Evolutionary conservation across 2,329 filamentous ascomycete species (phyloP).

Genomic region (Coniochaeta sp.): DNA sequence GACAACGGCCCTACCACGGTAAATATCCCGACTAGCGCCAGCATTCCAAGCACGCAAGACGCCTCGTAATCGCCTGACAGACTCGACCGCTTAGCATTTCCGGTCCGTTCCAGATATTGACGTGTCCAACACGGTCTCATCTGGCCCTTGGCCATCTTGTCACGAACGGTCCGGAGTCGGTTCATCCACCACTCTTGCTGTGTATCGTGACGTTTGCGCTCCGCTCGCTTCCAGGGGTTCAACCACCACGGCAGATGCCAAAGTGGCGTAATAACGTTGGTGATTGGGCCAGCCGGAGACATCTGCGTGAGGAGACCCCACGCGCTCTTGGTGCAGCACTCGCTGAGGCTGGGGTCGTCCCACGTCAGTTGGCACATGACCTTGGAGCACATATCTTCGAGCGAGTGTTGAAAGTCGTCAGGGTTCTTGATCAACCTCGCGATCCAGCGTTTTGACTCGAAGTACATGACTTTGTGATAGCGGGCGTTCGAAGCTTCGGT

Average conservation of each 20-base stretch:
- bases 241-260: slow-evolving; percentile 41
- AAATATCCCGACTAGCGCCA: slow-evolving; percentile 28
- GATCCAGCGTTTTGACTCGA: slow-evolving; percentile 46
- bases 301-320: slow-evolving; percentile 51
- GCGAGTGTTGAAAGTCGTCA: slow-evolving; percentile 38
- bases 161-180: slow-evolving; percentile 27
- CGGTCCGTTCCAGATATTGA: slow-evolving; percentile 29
- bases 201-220: slow-evolving; percentile 43
- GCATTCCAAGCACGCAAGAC: slow-evolving; percentile 26
- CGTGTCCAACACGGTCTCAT: slow-evolving; percentile 31
- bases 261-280: slow-evolving; percentile 46
- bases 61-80: slow-evolving; percentile 18
- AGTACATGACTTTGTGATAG: slow-evolving; percentile 34
- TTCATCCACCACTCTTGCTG: slow-evolving; percentile 46
- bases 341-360: slow-evolving; percentile 41
- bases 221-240: slow-evolving; percentile 46
- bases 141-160: slow-evolving; percentile 29
- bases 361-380: slow-evolving; percentile 46
- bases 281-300: slow-evolving; percentile 49
- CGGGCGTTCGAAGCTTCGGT: slow-evolving; percentile 27
- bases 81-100: slow-evolving; percentile 12
- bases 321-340: slow-evolving; percentile 39
- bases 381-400: slow-evolving; percentile 52
- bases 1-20: slow-evolving; percentile 26
- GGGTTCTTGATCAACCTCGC: slow-evolving; percentile 38